Percentiles rank a stretch among this genome's conserved stretches.
phyloP scores from a whole-genome alignment of 2,329 filamentous ascomycete genomes.

The Colletotrichum spinosum region DNA sequence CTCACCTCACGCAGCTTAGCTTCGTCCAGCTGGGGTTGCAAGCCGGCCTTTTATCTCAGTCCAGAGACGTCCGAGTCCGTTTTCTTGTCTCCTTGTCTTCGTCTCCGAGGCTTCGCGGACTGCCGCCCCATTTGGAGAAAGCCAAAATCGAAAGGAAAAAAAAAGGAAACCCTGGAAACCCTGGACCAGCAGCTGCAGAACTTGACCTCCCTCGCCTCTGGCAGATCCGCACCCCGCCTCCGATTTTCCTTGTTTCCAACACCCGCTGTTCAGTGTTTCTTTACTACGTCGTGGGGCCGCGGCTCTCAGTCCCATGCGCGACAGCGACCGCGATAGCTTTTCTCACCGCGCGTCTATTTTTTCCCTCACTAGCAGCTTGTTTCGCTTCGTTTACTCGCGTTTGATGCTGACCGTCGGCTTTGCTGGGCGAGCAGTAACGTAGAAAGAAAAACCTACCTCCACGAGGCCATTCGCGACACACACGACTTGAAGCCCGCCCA shows the following conservation, averaged over 20 bases:
- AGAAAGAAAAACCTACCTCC: slow-evolving; percentile 45
- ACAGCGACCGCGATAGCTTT: too few relatives aligned
- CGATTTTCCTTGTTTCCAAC: slow-evolving; percentile 34
- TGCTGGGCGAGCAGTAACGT: slow-evolving; percentile 46
- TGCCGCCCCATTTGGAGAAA: slow-evolving; percentile 33
- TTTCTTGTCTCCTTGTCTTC: slow-evolving; percentile 18
- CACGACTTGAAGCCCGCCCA: slow-evolving; percentile 56
- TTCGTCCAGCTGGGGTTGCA: slow-evolving; percentile 11
- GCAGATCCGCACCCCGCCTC: slow-evolving; percentile 35
- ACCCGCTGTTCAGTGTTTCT: slow-evolving; percentile 30
- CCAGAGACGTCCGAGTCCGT: too few relatives aligned
- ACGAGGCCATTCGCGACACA: slow-evolving; percentile 48
- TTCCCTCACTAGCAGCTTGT: neutral
- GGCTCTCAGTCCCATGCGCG: neutral
- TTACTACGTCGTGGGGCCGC: slow-evolving; percentile 4
- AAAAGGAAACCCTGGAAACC: slow-evolving; percentile 10
- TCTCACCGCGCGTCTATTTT: neutral
- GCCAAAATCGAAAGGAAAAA: neutral
- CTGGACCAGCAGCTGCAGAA: slow-evolving; percentile 19
- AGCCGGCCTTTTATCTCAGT: too few relatives aligned
- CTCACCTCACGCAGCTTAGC: slow-evolving; percentile 28
- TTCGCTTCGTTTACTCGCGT: slow-evolving; percentile 1
- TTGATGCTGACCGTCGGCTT: slow-evolving; percentile 32
- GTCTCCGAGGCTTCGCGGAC: slow-evolving; percentile 26
- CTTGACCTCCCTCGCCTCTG: slow-evolving; percentile 25